Evolutionary conservation across 441 rosid species (phyloP).

Genomic region (Syzygium syzygioides): DNA sequence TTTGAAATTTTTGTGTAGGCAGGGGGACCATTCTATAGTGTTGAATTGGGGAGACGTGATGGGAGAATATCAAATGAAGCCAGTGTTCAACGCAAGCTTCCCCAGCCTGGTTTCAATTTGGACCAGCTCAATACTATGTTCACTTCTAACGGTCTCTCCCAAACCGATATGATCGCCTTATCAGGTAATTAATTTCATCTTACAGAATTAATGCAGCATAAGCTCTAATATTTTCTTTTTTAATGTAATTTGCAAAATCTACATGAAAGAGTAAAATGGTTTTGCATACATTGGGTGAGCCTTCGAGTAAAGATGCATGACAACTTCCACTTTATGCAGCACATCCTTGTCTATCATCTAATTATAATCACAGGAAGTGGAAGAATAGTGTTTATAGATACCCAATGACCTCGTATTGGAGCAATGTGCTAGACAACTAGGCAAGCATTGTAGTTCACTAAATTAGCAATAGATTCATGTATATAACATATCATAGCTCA

Average conservation of each 20-base stretch:
- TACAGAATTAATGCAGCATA: neutral
- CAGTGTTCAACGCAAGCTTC: slow-evolving; percentile 45
- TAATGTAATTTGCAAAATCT: neutral
- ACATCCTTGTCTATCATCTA: neutral
- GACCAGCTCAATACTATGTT: slow-evolving; percentile 53
- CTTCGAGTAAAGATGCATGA: neutral
- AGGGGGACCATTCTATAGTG: slow-evolving; percentile 58
- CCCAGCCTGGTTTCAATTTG: slow-evolving; percentile 41
- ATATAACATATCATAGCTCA: neutral
- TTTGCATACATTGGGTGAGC: neutral
- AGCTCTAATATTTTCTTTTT: neutral
- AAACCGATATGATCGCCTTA: slow-evolving; percentile 58
- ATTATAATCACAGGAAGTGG: neutral
- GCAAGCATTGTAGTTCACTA: neutral
- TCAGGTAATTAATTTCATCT: slow-evolving; percentile 31
- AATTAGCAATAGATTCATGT: neutral
- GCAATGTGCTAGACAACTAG: neutral
- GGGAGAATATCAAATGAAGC: slow-evolving; percentile 47
- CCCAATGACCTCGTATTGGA: neutral
- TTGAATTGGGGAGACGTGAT: slow-evolving; percentile 60
- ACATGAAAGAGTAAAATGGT: neutral
- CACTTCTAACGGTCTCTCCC: slow-evolving; percentile 36
- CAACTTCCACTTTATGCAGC: neutral
- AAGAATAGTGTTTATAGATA: neutral
- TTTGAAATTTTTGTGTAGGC: slow-evolving; percentile 25